Base-by-base conservation (phyloP, 306 rosid species). In the Hippophae rhamnoides region DNA sequence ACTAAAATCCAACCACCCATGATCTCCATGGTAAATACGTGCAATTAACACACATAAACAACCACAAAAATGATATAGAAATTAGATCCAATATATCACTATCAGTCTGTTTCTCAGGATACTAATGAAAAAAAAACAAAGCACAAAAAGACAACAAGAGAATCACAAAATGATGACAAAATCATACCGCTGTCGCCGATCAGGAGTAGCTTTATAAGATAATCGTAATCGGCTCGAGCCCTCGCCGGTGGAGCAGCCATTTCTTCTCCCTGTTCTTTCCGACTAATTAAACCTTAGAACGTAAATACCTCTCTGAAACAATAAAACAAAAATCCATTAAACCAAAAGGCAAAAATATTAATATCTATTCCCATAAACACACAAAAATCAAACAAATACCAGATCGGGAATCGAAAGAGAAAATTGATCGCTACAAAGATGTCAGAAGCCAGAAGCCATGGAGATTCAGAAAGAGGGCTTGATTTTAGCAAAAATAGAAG, bases 181-280 rank as follows among this genome's bases (percentile, higher is more conserved):
- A 12, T 70, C 79, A 41, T 69, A 85, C 95, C 99, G 65, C 96
- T 92, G 65, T 88, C 99, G 68, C 99, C 96, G 79, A 92, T 92
- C 78, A 92, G 61, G 13, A 92, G 82, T 70, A 92, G 95, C 88
- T 92, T 92, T 60, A 92, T 80, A 73, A 92, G 98, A 70, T 66
- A 92, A 78, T 92, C 98, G 68, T 87, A 92, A 85, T 92, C 98
- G 61, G 98, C 98, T 47, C 98, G 84, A 74, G 96, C 95, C 83
- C 96, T 87, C 63, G 96, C 88, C 54, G 95, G 87, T 78, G 96
- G 98, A 79, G 96, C 95, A 79, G 98, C 98, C 98, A 92, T 89
- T 74, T 41, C 42, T 48, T 64, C 12, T 43, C 41, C 11, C 62
- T 61, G 38, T 66, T 11, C 26, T 7, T 47, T 57, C 31, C 43